phyloP scores from a whole-genome alignment of 2,329 filamentous ascomycete genomes.

The Daldinia eschscholtzii region DNA sequence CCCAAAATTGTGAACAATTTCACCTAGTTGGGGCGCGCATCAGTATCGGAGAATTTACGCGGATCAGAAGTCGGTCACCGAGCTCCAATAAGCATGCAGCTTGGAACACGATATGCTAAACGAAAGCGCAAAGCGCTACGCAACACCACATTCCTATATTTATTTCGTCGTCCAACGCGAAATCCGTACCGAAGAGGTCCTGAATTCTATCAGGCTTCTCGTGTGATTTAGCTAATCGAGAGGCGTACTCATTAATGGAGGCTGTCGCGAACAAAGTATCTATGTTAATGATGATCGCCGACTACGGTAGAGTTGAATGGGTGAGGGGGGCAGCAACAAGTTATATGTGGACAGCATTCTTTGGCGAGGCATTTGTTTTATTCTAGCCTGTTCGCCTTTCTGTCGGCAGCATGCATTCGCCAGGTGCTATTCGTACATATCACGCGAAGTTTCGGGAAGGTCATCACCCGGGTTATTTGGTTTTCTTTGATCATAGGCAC shows the following conservation, averaged over 20 bases:
- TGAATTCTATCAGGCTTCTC: background rate
- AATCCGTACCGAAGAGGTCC: background rate
- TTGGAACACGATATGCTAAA: background rate
- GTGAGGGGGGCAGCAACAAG: background rate
- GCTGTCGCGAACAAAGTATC: background rate
- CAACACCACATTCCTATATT: background rate
- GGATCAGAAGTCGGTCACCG: background rate
- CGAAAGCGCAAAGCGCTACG: background rate
- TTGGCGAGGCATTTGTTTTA: background rate
- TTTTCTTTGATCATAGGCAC: background rate
- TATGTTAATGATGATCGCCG: no score
- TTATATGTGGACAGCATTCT: background rate
- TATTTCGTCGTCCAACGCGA: background rate
- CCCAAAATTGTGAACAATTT: background rate
- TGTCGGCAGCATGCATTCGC: background rate
- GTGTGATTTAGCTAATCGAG: background rate
- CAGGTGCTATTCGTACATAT: slow-evolving; percentile 6
- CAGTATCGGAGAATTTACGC: background rate
- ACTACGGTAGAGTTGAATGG: background rate
- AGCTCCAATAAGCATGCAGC: background rate
- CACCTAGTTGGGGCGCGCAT: background rate
- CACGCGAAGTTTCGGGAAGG: background rate
- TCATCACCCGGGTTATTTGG: background rate
- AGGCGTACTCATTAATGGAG: background rate
- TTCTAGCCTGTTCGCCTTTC: background rate